phyloP scores from a whole-genome alignment of 2,329 filamentous ascomycete species.

The Aspergillus sp. region DNA sequence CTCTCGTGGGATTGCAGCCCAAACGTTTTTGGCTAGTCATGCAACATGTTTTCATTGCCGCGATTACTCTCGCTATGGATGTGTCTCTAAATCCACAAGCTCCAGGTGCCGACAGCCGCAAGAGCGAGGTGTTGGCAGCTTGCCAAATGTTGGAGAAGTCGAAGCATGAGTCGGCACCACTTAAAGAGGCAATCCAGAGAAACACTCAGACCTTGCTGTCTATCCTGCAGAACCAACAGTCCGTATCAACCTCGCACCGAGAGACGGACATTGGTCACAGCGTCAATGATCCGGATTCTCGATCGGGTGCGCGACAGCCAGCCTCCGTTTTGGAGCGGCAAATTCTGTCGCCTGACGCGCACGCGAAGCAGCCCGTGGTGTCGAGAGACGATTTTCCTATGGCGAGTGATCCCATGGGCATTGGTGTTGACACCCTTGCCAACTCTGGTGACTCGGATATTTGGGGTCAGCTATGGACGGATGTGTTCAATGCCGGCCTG shows the following conservation, averaged over 20 bases:
- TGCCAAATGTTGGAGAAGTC: conserved; percentile 6
- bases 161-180: neutral
- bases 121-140: conserved; percentile 6
- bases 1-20: conserved; percentile 14
- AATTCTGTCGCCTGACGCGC: too few relatives aligned
- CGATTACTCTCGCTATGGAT: conserved; percentile 21
- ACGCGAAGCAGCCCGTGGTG: too few relatives aligned
- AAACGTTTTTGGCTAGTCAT: conserved; percentile 18
- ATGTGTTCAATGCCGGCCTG: neutral
- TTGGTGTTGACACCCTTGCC: neutral
- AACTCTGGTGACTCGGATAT: neutral
- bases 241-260: neutral
- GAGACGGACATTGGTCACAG: neutral
- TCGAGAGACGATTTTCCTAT: too few relatives aligned
- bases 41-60: conserved; percentile 23
- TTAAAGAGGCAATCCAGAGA: conserved; percentile 1
- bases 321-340: neutral
- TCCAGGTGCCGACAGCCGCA: conserved; percentile 13
- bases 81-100: conserved; percentile 19
- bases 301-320: neutral
- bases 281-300: neutral
- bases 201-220: conserved; percentile 4
- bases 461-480: neutral
- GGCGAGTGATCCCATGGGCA: neutral
- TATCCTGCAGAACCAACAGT: conserved; percentile 3